Base-by-base conservation (phyloP, 1,284 basidiomycete species). In the Boletellus deceptivus region DNA sequence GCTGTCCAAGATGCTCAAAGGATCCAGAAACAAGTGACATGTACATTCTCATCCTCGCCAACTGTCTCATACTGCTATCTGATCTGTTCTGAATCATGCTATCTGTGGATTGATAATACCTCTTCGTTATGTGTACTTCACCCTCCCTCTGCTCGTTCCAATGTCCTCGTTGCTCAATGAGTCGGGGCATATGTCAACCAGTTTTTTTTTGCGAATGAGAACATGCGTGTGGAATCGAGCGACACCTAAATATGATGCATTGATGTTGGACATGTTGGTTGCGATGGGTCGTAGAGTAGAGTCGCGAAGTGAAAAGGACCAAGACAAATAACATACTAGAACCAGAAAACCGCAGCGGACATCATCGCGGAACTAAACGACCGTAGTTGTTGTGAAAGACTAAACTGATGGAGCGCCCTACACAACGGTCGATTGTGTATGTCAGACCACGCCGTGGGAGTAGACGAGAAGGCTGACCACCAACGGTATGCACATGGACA, bases 291-390 rank as follows among this genome's bases (percentile, higher is more conserved):
- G 11, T 13, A 35, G 29, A 5, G 43, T 38, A 47, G 42, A 58
- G 47, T 40, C 36, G 55, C 49, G 35, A 49, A 49, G 18, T 13
- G 41, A 50, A 37, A 56, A 47, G 40, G 47, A 54, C 49, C 55
- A 56, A 59, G 55, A 49, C 46, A 53, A 47, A 60, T 54, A 52
- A 62, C 17, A 56, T 58, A 47, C 17, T 46, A 25, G 44, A 53
- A 45, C 48, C 36, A 46, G 44, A 53, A 55, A 56, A 61, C 50
- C 49, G 48, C 59, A 58, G 53, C 44, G 56, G 33, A 60, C 56
- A 63, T 42, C 49, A 63, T 54, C 27, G 61, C 48, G 51, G 49
- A 60, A 67, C 65, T 65, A 67, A 70, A 66, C 48, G 68, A 70
- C 54, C 40, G 67, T 70, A 61, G 29, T 31, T 31, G 27, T 29